Conservation (phyloP, 441 rosid genomes). For the Monsonia emarginata region DNA sequence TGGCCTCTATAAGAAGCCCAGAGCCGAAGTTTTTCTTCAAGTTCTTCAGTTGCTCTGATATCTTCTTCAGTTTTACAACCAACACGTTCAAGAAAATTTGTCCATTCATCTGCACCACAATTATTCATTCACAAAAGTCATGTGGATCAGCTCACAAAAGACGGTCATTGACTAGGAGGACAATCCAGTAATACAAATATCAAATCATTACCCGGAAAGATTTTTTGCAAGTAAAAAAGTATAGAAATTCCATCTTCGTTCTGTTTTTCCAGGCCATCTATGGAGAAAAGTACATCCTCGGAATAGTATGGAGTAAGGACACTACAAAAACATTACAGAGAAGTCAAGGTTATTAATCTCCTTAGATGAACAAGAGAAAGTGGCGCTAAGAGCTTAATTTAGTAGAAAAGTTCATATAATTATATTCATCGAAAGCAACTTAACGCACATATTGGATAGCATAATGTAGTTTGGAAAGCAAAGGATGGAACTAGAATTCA, state of each 20-base stretch:
- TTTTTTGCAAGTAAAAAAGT: constrained; percentile 90
- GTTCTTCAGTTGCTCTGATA: constrained; percentile 45
- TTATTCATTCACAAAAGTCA: neutral
- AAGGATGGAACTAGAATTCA: too few species aligned
- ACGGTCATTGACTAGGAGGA: neutral
- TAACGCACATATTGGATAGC: too few species aligned
- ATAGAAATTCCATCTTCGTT: constrained; percentile 99
- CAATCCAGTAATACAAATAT: neutral
- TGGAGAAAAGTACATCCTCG: constrained; percentile 90
- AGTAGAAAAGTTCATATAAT: too few species aligned
- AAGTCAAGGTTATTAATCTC: constrained; percentile 13
- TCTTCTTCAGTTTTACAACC: constrained; percentile 46
- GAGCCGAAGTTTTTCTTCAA: constrained; percentile 76
- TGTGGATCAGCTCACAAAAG: constrained; percentile 9
- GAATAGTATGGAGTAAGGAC: constrained; percentile 94
- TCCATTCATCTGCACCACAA: constrained; percentile 80
- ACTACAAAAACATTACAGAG: constrained; percentile 29
- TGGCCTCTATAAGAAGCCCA: constrained; percentile 99
- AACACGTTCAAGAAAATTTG: constrained; percentile 77
- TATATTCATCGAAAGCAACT: too few species aligned
- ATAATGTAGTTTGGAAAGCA: too few species aligned
- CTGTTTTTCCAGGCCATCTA: constrained; percentile 54
- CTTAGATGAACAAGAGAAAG: neutral
- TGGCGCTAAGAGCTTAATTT: too few species aligned
- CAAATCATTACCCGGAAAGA: constrained; percentile 68